Evolutionary conservation across 1,284 basidiomycete genomes (phyloP).

Genomic region (Papiliotrema laurentii): DNA sequence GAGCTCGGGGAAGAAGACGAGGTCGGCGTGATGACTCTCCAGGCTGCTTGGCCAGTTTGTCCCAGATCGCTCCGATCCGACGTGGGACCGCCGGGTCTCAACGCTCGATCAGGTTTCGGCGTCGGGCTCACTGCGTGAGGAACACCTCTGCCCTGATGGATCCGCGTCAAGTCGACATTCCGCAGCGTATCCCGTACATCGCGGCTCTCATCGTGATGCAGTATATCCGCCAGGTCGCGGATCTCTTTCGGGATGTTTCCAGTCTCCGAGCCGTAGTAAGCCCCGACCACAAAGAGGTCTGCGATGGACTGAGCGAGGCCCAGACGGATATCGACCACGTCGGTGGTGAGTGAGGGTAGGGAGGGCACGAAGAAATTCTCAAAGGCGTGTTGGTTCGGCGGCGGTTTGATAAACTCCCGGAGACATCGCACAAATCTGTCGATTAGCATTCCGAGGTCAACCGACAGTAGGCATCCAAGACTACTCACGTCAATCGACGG

Average conservation of each 20-base stretch:
- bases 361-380: constrained; percentile 61
- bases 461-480: too few relatives aligned
- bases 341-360: constrained; percentile 59
- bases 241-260: constrained; percentile 24
- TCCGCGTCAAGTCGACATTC: constrained; percentile 23
- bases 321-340: constrained; percentile 83
- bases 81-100: not conserved
- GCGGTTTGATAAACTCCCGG: constrained; percentile 57
- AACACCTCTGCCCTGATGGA: constrained; percentile 18
- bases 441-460: constrained; percentile 1
- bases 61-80: too few relatives aligned
- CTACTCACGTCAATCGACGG: constrained; percentile 68
- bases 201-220: constrained; percentile 31
- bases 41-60: too few relatives aligned
- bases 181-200: constrained; percentile 38
- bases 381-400: constrained; percentile 48
- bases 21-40: too few relatives aligned
- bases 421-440: constrained; percentile 64
- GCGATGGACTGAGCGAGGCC: constrained; percentile 58
- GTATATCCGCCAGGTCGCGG: constrained; percentile 17
- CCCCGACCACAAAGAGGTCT: constrained; percentile 37
- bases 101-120: constrained; percentile 5
- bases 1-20: too few relatives aligned
- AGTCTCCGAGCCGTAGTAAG: constrained; percentile 28
- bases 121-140: constrained; percentile 14